Evolutionary conservation across 139 green algal genomes (phyloP), one percentile per base, ranked within the genome.

Genomic region (Chlamydomonas sp.): DNA sequence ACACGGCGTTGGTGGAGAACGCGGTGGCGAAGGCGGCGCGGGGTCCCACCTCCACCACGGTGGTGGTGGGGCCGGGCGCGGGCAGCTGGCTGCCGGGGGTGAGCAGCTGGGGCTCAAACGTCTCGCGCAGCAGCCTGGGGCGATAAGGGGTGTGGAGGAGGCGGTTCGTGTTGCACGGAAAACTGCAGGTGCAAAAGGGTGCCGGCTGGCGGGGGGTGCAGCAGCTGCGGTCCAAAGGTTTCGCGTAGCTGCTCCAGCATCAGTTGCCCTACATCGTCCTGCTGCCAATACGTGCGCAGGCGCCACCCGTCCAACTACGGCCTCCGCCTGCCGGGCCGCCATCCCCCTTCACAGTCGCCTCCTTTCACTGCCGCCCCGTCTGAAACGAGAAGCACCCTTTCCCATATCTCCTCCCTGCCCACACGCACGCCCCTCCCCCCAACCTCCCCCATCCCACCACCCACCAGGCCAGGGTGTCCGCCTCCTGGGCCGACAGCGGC

Each of bases 1-100:
- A 98, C n/a, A 98, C 94, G 10, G 97, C 98, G 91, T 99, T 99
- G 85, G 98, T 95, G 76, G 95, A 98, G 94, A 96, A 99, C 58
- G 98, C 98, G 12, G 98, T 99, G 58, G 91, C 94, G 93, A 99
- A 99, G 92, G 90, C 97, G 92, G 97, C 95, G 88, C 98, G 94
- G 3, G 98, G 98, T 3, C 98, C 98, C 31, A 99, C 92, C 92
- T 97, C 93, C 60, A 94, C 85, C 4, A 94, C 88, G 49, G 90
- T 90, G 5, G 87, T 79, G 78, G 57, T 90, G 81, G 63, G 60
- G 1, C 61, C 78, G 63, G 63, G 78, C 80, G 89, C 62, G 49
- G 85, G 68, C 60, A 98, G 93, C 61, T 87, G 80, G 18, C 83
- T 94, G 61, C 60, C 31, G 14, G 92, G 63, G 4, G 93, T 97